phyloP scores from a whole-genome alignment of 23 red algal species.

The Chondrus crispus region DNA sequence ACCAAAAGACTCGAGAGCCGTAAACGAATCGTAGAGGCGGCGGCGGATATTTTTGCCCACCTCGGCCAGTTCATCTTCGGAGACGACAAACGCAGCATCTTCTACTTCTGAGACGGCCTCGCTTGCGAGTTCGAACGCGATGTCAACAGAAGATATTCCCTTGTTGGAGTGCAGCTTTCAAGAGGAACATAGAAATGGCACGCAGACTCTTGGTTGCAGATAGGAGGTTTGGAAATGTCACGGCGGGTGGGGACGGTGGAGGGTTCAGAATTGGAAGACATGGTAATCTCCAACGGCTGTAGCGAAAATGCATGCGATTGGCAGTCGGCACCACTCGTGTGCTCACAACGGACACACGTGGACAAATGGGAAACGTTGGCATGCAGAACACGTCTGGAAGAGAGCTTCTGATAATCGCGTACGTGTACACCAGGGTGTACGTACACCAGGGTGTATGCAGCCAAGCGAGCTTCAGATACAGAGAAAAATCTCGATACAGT shows the following conservation, averaged over 20 bases:
- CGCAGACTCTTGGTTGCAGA: conserved; percentile 46
- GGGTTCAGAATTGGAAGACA: too few relatives aligned
- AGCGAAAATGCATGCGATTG: too few relatives aligned
- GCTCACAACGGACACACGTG: too few relatives aligned
- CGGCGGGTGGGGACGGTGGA: background rate
- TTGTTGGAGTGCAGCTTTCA: background rate
- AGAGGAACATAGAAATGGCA: conserved; percentile 9
- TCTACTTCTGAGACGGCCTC: background rate
- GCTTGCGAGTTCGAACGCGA: conserved; percentile 5
- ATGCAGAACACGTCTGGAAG: too few relatives aligned
- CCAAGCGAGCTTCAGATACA: too few relatives aligned
- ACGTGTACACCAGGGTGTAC: too few relatives aligned
- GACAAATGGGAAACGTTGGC: too few relatives aligned
- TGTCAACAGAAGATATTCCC: background rate
- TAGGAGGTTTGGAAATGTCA: background rate
- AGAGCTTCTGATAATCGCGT: too few relatives aligned
- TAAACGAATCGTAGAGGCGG: conserved; percentile 57
- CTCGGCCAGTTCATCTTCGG: conserved; percentile 10
- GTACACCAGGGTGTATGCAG: too few relatives aligned
- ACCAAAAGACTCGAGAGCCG: conserved; percentile 44
- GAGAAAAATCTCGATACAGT: too few relatives aligned
- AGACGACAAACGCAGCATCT: background rate
- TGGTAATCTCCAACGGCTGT: too few relatives aligned
- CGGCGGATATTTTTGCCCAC: conserved; percentile 67
- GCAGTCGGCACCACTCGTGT: too few relatives aligned